Evolutionary conservation across 805 yeast genomes (phyloP), one percentile per base, ranked within the genome.

Genomic region (Candida sphagnicola): DNA sequence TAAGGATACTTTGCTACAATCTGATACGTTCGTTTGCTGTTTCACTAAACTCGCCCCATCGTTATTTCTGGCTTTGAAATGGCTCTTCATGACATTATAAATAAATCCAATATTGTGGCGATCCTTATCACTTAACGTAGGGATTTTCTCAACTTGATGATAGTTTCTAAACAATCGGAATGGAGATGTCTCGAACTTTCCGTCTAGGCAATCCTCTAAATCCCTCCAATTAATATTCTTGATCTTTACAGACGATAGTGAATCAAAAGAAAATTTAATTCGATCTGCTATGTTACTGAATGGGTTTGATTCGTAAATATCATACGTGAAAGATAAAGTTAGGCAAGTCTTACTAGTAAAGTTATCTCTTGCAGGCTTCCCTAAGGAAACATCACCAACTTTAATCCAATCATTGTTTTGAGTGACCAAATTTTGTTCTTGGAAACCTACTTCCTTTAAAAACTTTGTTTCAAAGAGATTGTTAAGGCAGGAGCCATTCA

Each of bases 291-390:
- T 31, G 19, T 52, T 42, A 8, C 43, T 29, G 40, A 65, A 61
- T 2, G 69, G 69, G 35, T 64, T 57, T 5, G 55, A 41, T n/a
- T 60, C 65, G 39, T 51, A 56, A 1, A 67, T 53, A 37, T 57
- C 58, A 44, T 50, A 68, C n/a, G 51, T 53, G 35, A 62, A 65
- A 0, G 68, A 55, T 13, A 66, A 25, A 1, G 73, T 64, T 49
- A 68, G 47, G 38, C 71, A 66, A 0, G 67, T 56, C 12, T 39
- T 18, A 8, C 28, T 37, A 28, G 28, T 33, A 23, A 14, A 33
- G 4, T 23, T 5, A 14, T 33, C 13, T 18, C 18, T 33, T 4
- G 25, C 10, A n/a, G 28, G 28, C 5, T 14, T 8, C 8, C 12
- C 35, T 16, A 33, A 33, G 8, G 35, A 23, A 15, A 33, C 35